These are phyloP conservation scores for Trichoderma sp. DNA, from an alignment of 2,329 filamentous ascomycete species.

Conservation along the genomic window DNA sequence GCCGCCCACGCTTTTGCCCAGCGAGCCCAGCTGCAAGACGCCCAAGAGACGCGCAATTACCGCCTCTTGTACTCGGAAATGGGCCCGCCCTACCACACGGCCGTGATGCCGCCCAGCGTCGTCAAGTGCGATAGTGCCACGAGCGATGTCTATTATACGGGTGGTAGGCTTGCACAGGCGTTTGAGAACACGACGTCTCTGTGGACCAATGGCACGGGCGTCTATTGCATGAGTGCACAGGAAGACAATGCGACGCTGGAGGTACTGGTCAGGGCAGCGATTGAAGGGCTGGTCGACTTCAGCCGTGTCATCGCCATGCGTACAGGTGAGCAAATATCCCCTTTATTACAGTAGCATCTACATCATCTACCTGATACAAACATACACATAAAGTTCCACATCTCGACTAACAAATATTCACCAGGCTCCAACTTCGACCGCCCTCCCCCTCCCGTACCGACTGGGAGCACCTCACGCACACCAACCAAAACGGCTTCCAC, in stretches of 20 bases:
- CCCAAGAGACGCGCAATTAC: slow-evolving; percentile 50
- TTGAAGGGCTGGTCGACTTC: slow-evolving; percentile 63
- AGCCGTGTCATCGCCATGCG: slow-evolving; percentile 67
- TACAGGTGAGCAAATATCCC: slow-evolving; percentile 44
- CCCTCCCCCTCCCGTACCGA: slow-evolving; percentile 59
- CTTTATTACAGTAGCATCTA: too few species aligned
- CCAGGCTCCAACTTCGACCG: slow-evolving; percentile 69
- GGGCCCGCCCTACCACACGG: slow-evolving; percentile 43
- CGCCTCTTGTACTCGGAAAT: slow-evolving; percentile 53
- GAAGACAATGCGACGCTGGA: slow-evolving; percentile 72
- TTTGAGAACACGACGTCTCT: slow-evolving; percentile 66
- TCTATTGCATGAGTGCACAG: slow-evolving; percentile 71
- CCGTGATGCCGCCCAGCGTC: slow-evolving; percentile 53
- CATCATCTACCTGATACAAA: neutral
- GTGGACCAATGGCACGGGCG: slow-evolving; percentile 67
- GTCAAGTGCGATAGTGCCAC: slow-evolving; percentile 68
- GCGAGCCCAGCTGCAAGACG: slow-evolving; percentile 55
- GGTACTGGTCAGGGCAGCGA: slow-evolving; percentile 61
- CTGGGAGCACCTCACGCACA: slow-evolving; percentile 59
- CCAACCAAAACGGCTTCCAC: slow-evolving; percentile 63
- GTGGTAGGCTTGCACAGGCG: slow-evolving; percentile 58
- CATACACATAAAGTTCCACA: neutral
- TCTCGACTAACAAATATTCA: neutral
- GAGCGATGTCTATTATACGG: slow-evolving; percentile 72
- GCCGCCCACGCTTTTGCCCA: slow-evolving; percentile 53